Evolutionary conservation across 805 yeast species (phyloP), one percentile per base, ranked within the genome.

Genomic region (Saturnispora saitoi): DNA sequence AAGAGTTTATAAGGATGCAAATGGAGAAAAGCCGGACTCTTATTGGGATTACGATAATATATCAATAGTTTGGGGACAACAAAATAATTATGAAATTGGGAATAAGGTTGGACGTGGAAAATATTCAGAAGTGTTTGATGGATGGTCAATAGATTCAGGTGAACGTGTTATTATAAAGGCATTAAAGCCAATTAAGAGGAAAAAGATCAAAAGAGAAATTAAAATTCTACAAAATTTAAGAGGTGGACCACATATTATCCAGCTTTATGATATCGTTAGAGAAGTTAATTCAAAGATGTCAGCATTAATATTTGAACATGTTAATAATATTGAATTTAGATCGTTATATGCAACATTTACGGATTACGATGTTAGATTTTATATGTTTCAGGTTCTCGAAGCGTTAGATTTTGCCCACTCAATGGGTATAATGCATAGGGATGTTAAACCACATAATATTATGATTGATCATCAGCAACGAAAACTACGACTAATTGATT

Each of bases 341-440:
- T 73, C 80, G 6, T 71, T 90, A 50, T 90, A 89, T 66, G 84
- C 95, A 26, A 81, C 81, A 56, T 80, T 90, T 58, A 74, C 85
- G 15, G 83, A 80, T 55, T 59, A 69, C 44, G 96, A 90, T 60
- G 80, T 89, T 54, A 83, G 88, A 56, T 87, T 73, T 69, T 89
- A 90, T 64, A 84, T 89, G 75, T 79, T 77, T 53, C 87, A 87
- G 65, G 70, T 89, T 48, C 72, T 90, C 53, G 81, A 77, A 57
- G 96, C 96, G 11, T 72, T 90, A 56, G 95, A 90, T 62, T 90
- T 78, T 64, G 81, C 90, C 36, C 97, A 90, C 67, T 86, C 95
- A 11, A 85, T 85, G 88, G 97, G 97, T 20, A 87, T 90, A 52
- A 89, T 90, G 81, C 97, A 90, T 62, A 75, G 97, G 63, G 97